These are phyloP conservation scores for Russula sp. DNA, from an alignment of 768 basidiomycete genomes.

Conservation along the genomic window DNA sequence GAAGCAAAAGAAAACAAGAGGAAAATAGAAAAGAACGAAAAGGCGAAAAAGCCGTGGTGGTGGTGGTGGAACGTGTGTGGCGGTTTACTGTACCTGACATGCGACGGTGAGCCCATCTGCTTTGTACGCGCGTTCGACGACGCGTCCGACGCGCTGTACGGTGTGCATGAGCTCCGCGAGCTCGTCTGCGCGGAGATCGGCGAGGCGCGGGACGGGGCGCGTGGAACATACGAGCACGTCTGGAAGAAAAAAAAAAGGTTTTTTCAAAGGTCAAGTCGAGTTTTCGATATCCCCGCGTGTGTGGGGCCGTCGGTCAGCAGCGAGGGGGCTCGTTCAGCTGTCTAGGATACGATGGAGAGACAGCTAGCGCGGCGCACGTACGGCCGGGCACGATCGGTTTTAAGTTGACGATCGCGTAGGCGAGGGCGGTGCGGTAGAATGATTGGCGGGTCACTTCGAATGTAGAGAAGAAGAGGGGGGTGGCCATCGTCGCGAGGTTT, in stretches of 20 bases:
- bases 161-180: slow-evolving; percentile 72
- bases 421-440: slow-evolving; percentile 61
- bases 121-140: slow-evolving; percentile 74
- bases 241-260: slow-evolving; percentile 22
- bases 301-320: too few species aligned
- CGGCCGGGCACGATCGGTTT: slow-evolving; percentile 93
- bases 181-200: slow-evolving; percentile 48
- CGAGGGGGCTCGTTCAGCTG: too few species aligned
- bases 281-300: too few species aligned
- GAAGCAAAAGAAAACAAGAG: too few species aligned
- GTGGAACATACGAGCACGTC: slow-evolving; percentile 51
- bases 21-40: background rate
- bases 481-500: background rate
- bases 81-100: slow-evolving; percentile 56
- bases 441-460: slow-evolving; percentile 72
- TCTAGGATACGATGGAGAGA: too few species aligned
- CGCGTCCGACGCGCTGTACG: slow-evolving; percentile 69
- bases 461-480: slow-evolving; percentile 57
- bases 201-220: slow-evolving; percentile 42
- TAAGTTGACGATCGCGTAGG: slow-evolving; percentile 88
- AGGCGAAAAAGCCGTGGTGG: background rate
- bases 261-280: too few species aligned
- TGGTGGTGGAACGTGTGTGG: background rate
- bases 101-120: slow-evolving; percentile 84
- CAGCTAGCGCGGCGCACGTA: slow-evolving; percentile 38